These are phyloP conservation scores for Conticribra guillardii DNA, from an alignment of 108 stramenopile genomes.

Conservation along the genomic window DNA sequence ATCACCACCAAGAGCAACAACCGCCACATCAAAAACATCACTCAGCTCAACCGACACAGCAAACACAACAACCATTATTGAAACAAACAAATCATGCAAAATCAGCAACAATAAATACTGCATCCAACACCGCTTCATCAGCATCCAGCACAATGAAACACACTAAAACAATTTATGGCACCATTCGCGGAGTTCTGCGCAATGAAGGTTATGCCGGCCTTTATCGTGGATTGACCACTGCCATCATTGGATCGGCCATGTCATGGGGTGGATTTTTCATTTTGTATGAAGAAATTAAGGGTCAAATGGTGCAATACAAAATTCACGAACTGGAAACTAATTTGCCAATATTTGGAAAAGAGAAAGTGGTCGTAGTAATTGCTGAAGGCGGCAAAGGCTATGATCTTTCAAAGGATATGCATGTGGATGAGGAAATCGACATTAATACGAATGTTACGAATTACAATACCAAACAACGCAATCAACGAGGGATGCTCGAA, in stretches of 20 bases:
- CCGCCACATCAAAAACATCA: background rate
- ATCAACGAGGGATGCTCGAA: slow-evolving; percentile 5
- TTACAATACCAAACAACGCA: slow-evolving; percentile 7
- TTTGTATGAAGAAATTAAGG: slow-evolving; percentile 93
- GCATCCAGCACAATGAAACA: too few relatives aligned
- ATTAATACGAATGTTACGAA: slow-evolving; percentile 26
- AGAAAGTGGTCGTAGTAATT: too few relatives aligned
- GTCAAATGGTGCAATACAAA: slow-evolving; percentile 38
- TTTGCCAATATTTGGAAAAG: too few relatives aligned
- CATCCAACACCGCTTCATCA: too few relatives aligned
- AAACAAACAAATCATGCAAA: too few relatives aligned
- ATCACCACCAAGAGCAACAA: slow-evolving; percentile 7
- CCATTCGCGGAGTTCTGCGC: slow-evolving; percentile 37
- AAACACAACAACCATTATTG: background rate
- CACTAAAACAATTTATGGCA: slow-evolving; percentile 34
- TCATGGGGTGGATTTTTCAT: slow-evolving; percentile 99
- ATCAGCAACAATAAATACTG: too few relatives aligned
- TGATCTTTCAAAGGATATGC: slow-evolving; percentile 26
- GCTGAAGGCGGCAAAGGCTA: too few relatives aligned
- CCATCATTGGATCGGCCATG: slow-evolving; percentile 88
- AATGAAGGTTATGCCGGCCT: slow-evolving; percentile 87
- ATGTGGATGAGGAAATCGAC: slow-evolving; percentile 31
- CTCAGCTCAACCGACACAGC: slow-evolving; percentile 6
- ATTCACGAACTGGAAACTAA: slow-evolving; percentile 1
- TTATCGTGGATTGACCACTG: slow-evolving; percentile 92